Conservation (phyloP, 306 rosid genomes). For the cucumber (Cucumis sativus) region Cucumber_9930_V3 NC_026657.2:9940001-9940500, state of each 20-base stretch:
- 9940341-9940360: background rate
- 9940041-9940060: background rate
- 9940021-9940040: background rate
- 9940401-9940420: background rate
- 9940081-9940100: background rate
- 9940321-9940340: background rate
- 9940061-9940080: background rate
- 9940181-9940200: no score
- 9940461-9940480: background rate
- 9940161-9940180: no score
- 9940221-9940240: background rate
- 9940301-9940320: background rate
- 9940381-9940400: background rate
- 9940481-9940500: background rate
- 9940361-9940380: background rate
- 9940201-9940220: background rate
- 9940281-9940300: background rate
- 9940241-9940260: background rate
- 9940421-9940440: background rate
- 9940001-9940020: background rate
- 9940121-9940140: no score
- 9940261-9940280: background rate
- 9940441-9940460: background rate
- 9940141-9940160: no score
- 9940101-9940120: no score